phyloP scores from a whole-genome alignment of 2,329 filamentous ascomycete genomes.

The Periconia sp. region DNA sequence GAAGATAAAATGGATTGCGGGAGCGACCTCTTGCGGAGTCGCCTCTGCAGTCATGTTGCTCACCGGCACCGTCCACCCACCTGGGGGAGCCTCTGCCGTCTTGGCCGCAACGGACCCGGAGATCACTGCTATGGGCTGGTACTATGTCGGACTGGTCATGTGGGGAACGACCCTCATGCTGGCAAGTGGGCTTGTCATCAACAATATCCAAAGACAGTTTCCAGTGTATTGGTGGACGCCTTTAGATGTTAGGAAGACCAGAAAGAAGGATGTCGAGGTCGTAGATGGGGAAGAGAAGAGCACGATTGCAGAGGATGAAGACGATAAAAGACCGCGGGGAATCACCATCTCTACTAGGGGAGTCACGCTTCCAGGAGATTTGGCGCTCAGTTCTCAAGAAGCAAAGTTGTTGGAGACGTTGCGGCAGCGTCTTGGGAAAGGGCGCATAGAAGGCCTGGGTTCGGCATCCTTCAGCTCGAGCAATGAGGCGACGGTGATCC shows the following conservation, averaged over 20 bases:
- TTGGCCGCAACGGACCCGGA: constrained; percentile 50
- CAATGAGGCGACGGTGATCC: constrained; percentile 27
- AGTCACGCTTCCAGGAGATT: constrained; percentile 42
- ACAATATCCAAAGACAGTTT: constrained; percentile 55
- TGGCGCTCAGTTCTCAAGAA: constrained; percentile 45
- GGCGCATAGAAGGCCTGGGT: constrained; percentile 12
- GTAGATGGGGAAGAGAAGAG: constrained; percentile 27
- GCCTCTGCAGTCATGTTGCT: constrained; percentile 54
- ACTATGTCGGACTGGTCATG: constrained; percentile 51
- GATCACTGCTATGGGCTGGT: constrained; percentile 54
- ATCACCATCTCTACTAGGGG: constrained; percentile 35
- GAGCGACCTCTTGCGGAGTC: constrained; percentile 50
- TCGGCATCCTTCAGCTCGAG: constrained; percentile 15
- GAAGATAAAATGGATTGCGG: constrained; percentile 52
- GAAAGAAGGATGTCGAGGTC: constrained; percentile 29
- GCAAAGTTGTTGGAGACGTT: constrained; percentile 43
- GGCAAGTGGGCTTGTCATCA: constrained; percentile 49
- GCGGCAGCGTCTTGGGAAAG: constrained; percentile 35
- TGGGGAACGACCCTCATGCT: constrained; percentile 52
- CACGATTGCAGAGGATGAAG: constrained; percentile 21
- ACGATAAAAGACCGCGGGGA: constrained; percentile 6
- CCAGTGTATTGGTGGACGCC: constrained; percentile 59
- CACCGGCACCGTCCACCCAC: constrained; percentile 57
- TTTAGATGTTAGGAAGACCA: constrained; percentile 36
- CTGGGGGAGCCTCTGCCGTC: constrained; percentile 57